Evolutionary conservation across 2,329 filamentous ascomycete species (phyloP), one percentile per base, ranked within the genome.

Genomic region (Ceratocystis ficicola): DNA sequence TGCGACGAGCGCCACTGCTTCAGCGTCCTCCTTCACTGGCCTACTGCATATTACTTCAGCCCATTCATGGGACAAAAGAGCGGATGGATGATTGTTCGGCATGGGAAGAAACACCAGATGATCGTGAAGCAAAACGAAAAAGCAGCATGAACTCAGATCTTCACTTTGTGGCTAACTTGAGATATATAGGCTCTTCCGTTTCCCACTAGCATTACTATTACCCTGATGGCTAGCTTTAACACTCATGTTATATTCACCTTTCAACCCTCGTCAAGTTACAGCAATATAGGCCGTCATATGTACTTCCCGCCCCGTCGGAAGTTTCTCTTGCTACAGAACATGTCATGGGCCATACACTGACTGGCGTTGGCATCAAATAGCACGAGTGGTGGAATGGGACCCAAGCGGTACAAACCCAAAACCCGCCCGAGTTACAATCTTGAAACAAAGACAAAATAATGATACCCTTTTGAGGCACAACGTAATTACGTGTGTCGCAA

Each of bases 311-410:
- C 28, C 28, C 55, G 55, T 36, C 55, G 55, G 17, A 59, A 36
- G 55, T 59, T 59, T 59, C 25, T 59, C n/a, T n/a, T 59, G 28
- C 32, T 36, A 59, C 55, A 59, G 36, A 59, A 59, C 55, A 59
- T 59, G 25, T 12, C 30, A 36, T 52, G 48, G 22, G 36, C 10
- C 20, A 52, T 15, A 17, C 22, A 52, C 22, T 28, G 22, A 52
- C 48, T 52, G 22, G 48, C 22, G 48, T 52, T 52, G 48, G 48
- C 48, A 52, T 52, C 32, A 59, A 59, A 28, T 52, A 52, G n/a
- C 48, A 52, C 22, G n/a, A 52, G 30, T 59, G 55, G 55, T 28
- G 55, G 28, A 22, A 59, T 59, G 55, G 30, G n/a, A 59, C 6
- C 55, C 55, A 28, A 36, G 55, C 55, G 28, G 28, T n/a, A 17